Conservation (phyloP, 768 basidiomycete genomes). For the Myochromella boudieri region DNA sequence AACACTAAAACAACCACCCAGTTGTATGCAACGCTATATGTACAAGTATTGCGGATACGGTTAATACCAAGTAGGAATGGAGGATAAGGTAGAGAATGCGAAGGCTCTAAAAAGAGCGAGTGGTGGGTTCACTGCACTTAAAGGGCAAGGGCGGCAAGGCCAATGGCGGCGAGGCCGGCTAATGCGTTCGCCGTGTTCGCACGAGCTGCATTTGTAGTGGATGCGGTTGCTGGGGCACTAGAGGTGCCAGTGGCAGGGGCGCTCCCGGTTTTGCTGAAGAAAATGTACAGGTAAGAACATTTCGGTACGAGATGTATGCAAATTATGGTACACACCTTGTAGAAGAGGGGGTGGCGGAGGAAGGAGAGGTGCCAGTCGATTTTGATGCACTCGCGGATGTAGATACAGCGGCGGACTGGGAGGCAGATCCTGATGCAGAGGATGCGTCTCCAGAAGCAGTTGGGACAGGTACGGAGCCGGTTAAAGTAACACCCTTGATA, state of each 20-base stretch:
- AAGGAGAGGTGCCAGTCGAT: neutral
- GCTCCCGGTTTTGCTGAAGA: neutral
- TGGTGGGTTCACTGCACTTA: too few species aligned
- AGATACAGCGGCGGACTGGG: neutral
- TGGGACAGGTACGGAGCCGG: slow-evolving; percentile 21
- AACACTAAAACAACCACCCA: too few species aligned
- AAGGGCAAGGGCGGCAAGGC: slow-evolving; percentile 43
- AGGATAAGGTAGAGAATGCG: neutral
- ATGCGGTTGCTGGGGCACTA: slow-evolving; percentile 11
- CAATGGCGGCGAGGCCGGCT: slow-evolving; percentile 42
- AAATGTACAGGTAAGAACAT: neutral
- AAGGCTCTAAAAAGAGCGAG: neutral
- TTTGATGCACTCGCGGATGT: neutral
- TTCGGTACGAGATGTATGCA: neutral
- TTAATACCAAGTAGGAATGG: too few species aligned
- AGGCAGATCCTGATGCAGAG: slow-evolving; percentile 2
- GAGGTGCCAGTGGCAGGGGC: slow-evolving; percentile 5
- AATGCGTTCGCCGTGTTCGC: slow-evolving; percentile 32
- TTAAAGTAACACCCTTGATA: slow-evolving; percentile 54
- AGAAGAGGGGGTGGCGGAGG: slow-evolving; percentile 10
- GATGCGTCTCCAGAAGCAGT: slow-evolving; percentile 1
- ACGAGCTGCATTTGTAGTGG: slow-evolving; percentile 11
- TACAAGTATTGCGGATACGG: too few species aligned
- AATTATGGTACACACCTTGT: slow-evolving; percentile 2
- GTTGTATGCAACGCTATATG: too few species aligned